These are phyloP conservation scores for Plectosphaerella cucumerina DNA, from an alignment of 2,329 filamentous ascomycete species.

Conservation along the genomic window DNA sequence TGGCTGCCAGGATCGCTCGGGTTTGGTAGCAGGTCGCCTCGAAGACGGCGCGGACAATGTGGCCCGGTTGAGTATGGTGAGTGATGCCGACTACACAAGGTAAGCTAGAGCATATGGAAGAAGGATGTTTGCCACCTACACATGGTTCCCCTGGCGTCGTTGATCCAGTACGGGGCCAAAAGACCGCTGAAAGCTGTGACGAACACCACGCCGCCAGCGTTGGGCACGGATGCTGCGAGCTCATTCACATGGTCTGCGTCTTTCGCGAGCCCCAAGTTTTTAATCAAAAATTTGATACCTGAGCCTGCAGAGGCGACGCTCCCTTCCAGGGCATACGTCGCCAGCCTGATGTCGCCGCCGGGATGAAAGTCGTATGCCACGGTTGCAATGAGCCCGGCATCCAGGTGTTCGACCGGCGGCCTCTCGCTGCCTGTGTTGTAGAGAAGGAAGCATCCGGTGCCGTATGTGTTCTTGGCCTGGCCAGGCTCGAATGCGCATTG, in stretches of 20 bases:
- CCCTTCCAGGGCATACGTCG: slow-evolving; percentile 78
- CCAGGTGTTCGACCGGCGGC: not conserved
- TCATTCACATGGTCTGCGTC: slow-evolving; percentile 44
- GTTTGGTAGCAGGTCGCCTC: slow-evolving; percentile 93
- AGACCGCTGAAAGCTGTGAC: slow-evolving; percentile 89
- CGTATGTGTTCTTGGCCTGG: slow-evolving; percentile 86
- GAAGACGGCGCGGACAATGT: slow-evolving; percentile 84
- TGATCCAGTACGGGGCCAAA: slow-evolving; percentile 93
- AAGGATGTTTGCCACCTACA: slow-evolving; percentile 40
- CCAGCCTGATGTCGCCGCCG: slow-evolving; percentile 44
- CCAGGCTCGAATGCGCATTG: slow-evolving; percentile 81
- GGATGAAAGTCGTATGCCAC: slow-evolving; percentile 72
- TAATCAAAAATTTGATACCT: slow-evolving; percentile 69
- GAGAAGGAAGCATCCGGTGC: slow-evolving; percentile 83
- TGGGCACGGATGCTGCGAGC: slow-evolving; percentile 49
- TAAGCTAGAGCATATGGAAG: not conserved
- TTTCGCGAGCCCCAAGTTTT: slow-evolving; percentile 59
- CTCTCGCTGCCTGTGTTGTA: slow-evolving; percentile 82
- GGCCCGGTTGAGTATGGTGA: slow-evolving; percentile 77
- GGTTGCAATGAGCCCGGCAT: slow-evolving; percentile 69
- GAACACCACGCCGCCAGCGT: slow-evolving; percentile 81
- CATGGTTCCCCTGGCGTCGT: slow-evolving; percentile 84
- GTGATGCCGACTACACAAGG: slow-evolving; percentile 66
- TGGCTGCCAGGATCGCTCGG: slow-evolving; percentile 85
- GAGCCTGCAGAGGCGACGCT: slow-evolving; percentile 74